phyloP scores from a whole-genome alignment of 352 stramenopile genomes.

The Phytophthora europaea region DNA sequence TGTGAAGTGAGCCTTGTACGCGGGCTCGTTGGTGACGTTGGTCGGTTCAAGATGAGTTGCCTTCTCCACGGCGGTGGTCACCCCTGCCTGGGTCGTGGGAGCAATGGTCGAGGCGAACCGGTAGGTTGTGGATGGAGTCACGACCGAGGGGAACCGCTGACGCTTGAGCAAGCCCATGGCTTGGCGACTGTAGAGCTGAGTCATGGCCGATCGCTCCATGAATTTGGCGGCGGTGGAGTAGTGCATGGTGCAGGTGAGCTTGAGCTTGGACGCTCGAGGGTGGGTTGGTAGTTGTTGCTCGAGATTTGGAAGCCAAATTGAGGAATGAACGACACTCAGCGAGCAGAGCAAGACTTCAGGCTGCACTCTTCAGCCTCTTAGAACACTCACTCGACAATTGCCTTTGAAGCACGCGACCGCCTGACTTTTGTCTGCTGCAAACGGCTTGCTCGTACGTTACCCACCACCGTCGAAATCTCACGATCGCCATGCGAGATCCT shows the following conservation, averaged over 20 bases:
- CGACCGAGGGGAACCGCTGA: conserved; percentile 4
- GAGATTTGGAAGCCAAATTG: conserved; percentile 11
- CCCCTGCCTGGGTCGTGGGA: neutral
- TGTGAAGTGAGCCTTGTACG: conserved; percentile 30
- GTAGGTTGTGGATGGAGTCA: neutral
- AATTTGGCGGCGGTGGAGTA: conserved; percentile 22
- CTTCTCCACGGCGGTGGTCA: neutral
- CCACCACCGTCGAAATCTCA: conserved; percentile 1
- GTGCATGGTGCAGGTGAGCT: conserved; percentile 10
- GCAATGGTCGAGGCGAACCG: conserved; percentile 13
- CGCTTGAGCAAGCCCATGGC: conserved; percentile 15
- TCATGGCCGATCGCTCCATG: conserved; percentile 15
- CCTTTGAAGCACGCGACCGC: neutral
- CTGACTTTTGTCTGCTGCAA: neutral
- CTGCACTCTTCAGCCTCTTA: neutral
- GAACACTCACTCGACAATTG: neutral
- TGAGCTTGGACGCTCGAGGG: neutral
- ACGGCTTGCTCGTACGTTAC: neutral
- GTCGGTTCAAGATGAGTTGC: neutral
- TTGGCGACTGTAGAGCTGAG: conserved; percentile 1
- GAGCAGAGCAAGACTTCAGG: neutral
- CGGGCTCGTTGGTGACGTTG: conserved; percentile 18
- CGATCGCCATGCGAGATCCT: neutral
- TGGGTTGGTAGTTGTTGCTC: neutral
- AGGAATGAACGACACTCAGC: conserved; percentile 1